Conservation (phyloP, 192 early-diverging fungal species). For the Chytriomyces hyalinus region DNA sequence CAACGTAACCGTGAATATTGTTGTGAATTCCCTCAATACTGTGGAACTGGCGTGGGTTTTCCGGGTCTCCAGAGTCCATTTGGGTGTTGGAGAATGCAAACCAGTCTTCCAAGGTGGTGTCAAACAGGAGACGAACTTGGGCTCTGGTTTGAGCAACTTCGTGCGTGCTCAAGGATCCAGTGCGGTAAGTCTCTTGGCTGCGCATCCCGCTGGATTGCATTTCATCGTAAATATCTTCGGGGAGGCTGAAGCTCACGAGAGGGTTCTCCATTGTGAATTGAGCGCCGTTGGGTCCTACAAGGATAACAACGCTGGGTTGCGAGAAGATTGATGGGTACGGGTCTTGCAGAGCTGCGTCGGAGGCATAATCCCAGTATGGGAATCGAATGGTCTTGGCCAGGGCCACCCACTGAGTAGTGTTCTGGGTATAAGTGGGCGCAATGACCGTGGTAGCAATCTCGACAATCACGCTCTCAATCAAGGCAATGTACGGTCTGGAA, state of each 20-base stretch:
- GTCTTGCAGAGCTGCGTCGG: neutral
- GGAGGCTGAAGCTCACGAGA: neutral
- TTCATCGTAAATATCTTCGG: neutral
- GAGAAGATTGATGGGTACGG: neutral
- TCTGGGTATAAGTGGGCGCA: neutral
- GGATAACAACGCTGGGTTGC: neutral
- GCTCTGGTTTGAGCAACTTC: neutral
- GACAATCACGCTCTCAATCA: conserved; percentile 5
- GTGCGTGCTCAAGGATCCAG: neutral
- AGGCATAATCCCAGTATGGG: conserved; percentile 6
- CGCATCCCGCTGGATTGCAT: neutral
- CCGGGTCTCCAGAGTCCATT: neutral
- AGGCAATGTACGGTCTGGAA: conserved; percentile 16
- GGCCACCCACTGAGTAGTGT: conserved; percentile 13
- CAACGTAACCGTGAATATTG: conserved; percentile 9
- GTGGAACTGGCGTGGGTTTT: conserved; percentile 11
- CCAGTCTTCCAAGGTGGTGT: neutral
- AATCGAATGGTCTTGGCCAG: conserved; percentile 9
- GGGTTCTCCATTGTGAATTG: neutral
- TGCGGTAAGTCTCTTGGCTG: too few relatives aligned
- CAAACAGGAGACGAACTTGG: conserved; percentile 19
- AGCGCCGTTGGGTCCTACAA: neutral
- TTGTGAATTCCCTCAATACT: conserved; percentile 20
- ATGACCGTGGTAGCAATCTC: conserved; percentile 5
- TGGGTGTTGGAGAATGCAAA: too few relatives aligned